Evolutionary conservation across 1,139 yeast species (phyloP).

Genomic region (Pichia sp.): DNA sequence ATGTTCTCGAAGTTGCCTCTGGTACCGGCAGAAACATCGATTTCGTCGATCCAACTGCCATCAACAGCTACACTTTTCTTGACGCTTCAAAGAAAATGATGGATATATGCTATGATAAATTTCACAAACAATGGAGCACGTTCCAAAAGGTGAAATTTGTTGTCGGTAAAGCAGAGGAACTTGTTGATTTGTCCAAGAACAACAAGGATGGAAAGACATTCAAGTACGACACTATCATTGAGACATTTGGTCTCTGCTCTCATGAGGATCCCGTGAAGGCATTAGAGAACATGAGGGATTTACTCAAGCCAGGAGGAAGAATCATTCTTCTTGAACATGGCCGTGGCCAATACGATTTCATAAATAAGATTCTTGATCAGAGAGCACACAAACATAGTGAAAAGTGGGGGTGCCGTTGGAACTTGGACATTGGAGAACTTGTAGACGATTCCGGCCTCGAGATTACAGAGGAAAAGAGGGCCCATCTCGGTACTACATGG

Average conservation of each 20-base stretch:
- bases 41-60: constrained; percentile 52
- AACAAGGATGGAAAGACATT: constrained; percentile 25
- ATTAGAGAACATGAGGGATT: constrained; percentile 58
- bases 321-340: constrained; percentile 89
- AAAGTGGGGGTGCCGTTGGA: constrained; percentile 98
- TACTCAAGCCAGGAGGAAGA: constrained; percentile 88
- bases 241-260: constrained; percentile 93
- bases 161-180: constrained; percentile 87
- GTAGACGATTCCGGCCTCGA: constrained; percentile 80
- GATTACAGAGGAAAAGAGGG: constrained; percentile 68
- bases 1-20: constrained; percentile 88
- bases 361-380: constrained; percentile 75
- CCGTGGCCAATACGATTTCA: constrained; percentile 67
- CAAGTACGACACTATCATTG: constrained; percentile 85
- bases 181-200: constrained; percentile 37
- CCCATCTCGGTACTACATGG: constrained; percentile 95
- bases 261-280: constrained; percentile 90
- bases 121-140: constrained; percentile 56
- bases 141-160: constrained; percentile 75
- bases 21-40: constrained; percentile 94
- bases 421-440: constrained; percentile 82
- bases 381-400: constrained; percentile 78
- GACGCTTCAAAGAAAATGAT: constrained; percentile 86
- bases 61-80: constrained; percentile 72
- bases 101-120: constrained; percentile 71